Evolutionary conservation across 1,284 basidiomycete genomes (phyloP).

Genomic region (Ganoderma meredithae): DNA sequence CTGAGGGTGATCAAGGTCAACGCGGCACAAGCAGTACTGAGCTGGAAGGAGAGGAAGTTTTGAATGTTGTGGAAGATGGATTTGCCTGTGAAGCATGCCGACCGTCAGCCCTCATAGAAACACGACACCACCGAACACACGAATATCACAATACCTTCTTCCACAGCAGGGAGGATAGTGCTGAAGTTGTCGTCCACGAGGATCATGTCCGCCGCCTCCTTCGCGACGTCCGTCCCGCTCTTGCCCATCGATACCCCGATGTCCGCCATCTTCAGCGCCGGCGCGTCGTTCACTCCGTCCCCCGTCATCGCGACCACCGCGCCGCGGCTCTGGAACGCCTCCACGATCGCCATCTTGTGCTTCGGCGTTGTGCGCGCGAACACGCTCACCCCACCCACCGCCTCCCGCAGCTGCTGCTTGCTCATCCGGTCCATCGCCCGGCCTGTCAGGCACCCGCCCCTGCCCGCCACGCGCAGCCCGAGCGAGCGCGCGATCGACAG

Average conservation of each 20-base stretch:
- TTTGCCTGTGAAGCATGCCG: slow-evolving; percentile 65
- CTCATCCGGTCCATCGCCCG: slow-evolving; percentile 87
- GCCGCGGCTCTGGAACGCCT: slow-evolving; percentile 90
- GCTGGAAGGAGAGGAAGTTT: slow-evolving; percentile 96
- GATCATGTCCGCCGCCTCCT: slow-evolving; percentile 97
- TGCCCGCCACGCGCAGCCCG: slow-evolving; percentile 73
- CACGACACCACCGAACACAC: slow-evolving; percentile 27
- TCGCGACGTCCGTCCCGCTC: slow-evolving; percentile 96
- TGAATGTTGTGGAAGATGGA: slow-evolving; percentile 99
- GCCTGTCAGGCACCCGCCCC: slow-evolving; percentile 74
- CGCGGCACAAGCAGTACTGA: slow-evolving; percentile 95
- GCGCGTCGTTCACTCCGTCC: slow-evolving; percentile 98
- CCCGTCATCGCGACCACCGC: slow-evolving; percentile 98
- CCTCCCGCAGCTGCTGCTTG: slow-evolving; percentile 82
- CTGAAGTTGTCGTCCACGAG: slow-evolving; percentile 98
- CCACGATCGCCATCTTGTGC: slow-evolving; percentile 97
- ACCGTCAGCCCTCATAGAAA: neutral
- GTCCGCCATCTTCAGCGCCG: slow-evolving; percentile 97
- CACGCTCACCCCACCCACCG: slow-evolving; percentile 85
- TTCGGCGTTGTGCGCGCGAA: slow-evolving; percentile 95
- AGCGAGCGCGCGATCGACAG: slow-evolving; percentile 88
- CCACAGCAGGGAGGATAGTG: slow-evolving; percentile 92
- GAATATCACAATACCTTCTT: slow-evolving; percentile 72
- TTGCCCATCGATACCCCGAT: slow-evolving; percentile 98
- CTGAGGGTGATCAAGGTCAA: slow-evolving; percentile 94